These are phyloP conservation scores for Hymenoscyphus repandus DNA, from an alignment of 2,329 filamentous ascomycete genomes.

Conservation along the genomic window DNA sequence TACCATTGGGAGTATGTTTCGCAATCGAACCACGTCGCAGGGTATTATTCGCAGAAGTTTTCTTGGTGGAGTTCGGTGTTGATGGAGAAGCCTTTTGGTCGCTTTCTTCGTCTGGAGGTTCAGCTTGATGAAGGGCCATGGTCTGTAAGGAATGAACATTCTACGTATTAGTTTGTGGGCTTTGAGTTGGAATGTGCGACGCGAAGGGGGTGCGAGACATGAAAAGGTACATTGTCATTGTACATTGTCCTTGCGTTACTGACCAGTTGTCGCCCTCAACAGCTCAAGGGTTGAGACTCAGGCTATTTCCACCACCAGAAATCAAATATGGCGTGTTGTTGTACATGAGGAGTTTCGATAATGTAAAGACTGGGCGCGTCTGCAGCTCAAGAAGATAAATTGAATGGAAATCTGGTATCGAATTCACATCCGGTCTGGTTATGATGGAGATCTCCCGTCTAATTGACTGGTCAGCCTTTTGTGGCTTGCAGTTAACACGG, in stretches of 20 bases:
- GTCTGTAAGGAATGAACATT: constrained; percentile 2
- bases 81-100: neutral
- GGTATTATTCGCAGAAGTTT: constrained; percentile 8
- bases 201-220: neutral
- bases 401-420: neutral
- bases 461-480: too few species aligned
- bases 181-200: constrained; percentile 4
- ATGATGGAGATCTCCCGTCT: too few species aligned
- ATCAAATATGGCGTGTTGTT: neutral
- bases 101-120: constrained; percentile 11
- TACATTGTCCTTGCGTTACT: neutral
- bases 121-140: constrained; percentile 9
- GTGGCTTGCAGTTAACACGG: too few species aligned
- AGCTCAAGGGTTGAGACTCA: neutral
- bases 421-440: neutral
- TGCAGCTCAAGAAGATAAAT: neutral
- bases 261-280: constrained; percentile 1
- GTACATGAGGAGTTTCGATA: neutral
- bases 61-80: constrained; percentile 1
- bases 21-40: constrained; percentile 14
- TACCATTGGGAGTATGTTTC: constrained; percentile 20
- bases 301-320: constrained; percentile 2
- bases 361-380: neutral
- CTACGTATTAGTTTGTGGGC: constrained; percentile 1
- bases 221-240: neutral